Conservation (phyloP, 1,139 yeast genomes). For the Meyerozyma smithsonii region DNA sequence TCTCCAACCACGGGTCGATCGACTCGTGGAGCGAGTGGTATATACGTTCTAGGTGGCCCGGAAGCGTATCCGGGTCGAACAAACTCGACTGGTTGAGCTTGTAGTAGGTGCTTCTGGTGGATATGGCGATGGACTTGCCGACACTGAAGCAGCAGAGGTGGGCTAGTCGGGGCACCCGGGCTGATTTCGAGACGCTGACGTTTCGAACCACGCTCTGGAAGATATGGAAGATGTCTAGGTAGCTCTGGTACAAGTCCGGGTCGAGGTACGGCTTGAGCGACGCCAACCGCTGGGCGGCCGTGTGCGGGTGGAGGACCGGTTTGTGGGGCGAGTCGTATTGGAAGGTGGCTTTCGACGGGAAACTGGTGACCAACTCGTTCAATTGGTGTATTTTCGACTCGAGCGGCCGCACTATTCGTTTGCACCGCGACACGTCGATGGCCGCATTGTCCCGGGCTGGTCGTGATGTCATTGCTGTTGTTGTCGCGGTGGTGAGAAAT, state of each 20-base stretch:
- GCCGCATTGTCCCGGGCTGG: background rate
- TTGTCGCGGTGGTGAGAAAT: background rate
- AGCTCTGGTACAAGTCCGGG: constrained; percentile 23
- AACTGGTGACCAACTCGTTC: constrained; percentile 22
- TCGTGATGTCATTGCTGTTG: background rate
- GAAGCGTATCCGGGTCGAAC: constrained; percentile 29
- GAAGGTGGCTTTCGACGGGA: constrained; percentile 15
- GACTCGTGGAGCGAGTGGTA: constrained; percentile 25
- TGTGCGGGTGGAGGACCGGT: constrained; percentile 16
- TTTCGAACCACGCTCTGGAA: constrained; percentile 22
- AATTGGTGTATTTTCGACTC: constrained; percentile 32
- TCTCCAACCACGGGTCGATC: constrained; percentile 35
- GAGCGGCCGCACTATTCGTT: constrained; percentile 34
- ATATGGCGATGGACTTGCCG: constrained; percentile 31
- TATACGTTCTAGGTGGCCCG: constrained; percentile 17
- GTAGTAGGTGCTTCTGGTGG: constrained; percentile 32
- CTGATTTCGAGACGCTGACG: constrained; percentile 7
- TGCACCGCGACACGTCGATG: constrained; percentile 17
- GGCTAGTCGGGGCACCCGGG: constrained; percentile 17
- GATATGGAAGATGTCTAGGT: constrained; percentile 27
- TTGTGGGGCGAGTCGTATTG: constrained; percentile 3
- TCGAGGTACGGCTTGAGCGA: constrained; percentile 22
- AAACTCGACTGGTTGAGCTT: constrained; percentile 27
- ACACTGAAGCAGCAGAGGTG: constrained; percentile 25
- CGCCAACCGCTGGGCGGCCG: constrained; percentile 23